A percentile compares a stretch with the other conserved stretches of the same genome.
Conservation (phyloP, 129 eudicot genomes). For the Pseudognaphalium luteoalbum region DNA sequence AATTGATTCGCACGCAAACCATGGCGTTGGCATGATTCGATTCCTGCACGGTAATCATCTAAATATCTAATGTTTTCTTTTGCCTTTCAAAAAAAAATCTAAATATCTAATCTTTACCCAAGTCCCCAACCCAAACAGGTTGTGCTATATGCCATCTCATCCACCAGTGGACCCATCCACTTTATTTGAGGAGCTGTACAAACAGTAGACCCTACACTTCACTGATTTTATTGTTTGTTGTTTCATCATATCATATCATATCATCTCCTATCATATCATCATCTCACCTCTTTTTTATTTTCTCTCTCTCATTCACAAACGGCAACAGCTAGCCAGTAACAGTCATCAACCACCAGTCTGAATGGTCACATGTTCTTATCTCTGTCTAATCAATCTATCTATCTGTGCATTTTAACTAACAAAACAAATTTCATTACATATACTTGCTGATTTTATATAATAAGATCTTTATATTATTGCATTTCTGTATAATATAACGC, state of each 20-base stretch:
- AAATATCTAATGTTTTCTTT: too few species aligned
- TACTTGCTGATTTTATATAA: background rate
- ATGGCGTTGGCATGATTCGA: too few species aligned
- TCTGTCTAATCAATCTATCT: constrained; percentile 2
- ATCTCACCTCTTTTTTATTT: background rate
- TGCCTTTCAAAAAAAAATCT: too few species aligned
- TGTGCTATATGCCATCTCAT: constrained; percentile 39
- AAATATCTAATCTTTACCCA: too few species aligned
- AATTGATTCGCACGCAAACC: too few species aligned
- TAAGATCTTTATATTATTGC: constrained; percentile 7
- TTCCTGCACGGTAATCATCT: too few species aligned
- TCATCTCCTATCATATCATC: background rate
- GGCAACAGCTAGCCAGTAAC: constrained; percentile 29
- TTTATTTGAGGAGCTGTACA: constrained; percentile 40
- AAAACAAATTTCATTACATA: background rate
- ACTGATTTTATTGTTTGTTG: constrained; percentile 34
- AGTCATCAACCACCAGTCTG: constrained; percentile 29
- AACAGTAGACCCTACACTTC: constrained; percentile 20
- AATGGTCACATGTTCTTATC: constrained; percentile 30
- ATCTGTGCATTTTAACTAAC: background rate
- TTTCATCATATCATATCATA: constrained; percentile 3
- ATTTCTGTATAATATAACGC: constrained; percentile 1
- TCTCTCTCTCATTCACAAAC: constrained; percentile 15
- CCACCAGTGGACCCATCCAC: constrained; percentile 17
- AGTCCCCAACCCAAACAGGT: constrained; percentile 21